These are phyloP conservation scores for Paramecium tetraurelia DNA, from an alignment of 73 alveolate genomes.

Conservation along the genomic window DNA sequence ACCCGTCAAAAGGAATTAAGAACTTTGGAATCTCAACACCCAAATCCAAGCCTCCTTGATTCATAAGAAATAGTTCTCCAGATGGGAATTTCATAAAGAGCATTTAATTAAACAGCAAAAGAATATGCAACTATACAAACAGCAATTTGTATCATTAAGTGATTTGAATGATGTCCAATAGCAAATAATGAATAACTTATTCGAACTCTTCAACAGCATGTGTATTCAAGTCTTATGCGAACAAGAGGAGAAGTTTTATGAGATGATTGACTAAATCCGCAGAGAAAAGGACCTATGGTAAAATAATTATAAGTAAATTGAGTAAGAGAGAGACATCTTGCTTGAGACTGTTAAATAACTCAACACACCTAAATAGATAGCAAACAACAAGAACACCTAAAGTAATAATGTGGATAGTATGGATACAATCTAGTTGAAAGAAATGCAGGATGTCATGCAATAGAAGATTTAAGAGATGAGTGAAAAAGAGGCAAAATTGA, in stretches of 20 bases:
- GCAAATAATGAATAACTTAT: neutral
- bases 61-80: neutral
- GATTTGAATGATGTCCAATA: neutral
- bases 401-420: neutral
- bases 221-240: neutral
- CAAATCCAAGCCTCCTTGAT: neutral
- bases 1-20: neutral
- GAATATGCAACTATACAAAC: neutral
- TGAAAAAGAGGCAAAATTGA: constrained; percentile 27
- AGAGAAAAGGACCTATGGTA: constrained; percentile 40
- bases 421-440: constrained; percentile 11
- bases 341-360: constrained; percentile 25
- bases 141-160: neutral
- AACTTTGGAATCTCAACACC: neutral
- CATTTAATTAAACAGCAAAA: neutral
- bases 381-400: neutral
- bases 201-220: neutral
- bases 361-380: neutral
- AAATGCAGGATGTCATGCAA: neutral
- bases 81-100: neutral
- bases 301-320: constrained; percentile 20
- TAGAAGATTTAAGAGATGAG: constrained; percentile 38
- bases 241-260: neutral
- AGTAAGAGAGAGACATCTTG: constrained; percentile 28
- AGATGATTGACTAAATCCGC: neutral